Percentiles rank a stretch among this genome's conserved stretches.
Conservation (phyloP, 1,284 basidiomycete genomes). For the Wallemia hederae region DNA sequence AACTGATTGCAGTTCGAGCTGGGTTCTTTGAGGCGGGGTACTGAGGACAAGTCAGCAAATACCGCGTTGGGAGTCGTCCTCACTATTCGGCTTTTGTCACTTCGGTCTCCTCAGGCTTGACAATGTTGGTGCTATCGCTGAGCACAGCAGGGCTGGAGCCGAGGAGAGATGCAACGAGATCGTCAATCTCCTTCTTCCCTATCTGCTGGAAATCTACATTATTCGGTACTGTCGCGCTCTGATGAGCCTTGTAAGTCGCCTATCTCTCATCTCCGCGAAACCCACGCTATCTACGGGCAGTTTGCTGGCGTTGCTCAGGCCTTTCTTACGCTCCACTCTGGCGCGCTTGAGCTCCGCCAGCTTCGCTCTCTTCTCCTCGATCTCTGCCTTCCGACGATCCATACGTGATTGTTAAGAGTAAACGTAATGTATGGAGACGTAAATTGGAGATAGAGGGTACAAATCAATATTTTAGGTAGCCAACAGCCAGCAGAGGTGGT, state of each 20-base stretch:
- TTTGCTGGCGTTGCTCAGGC: slow-evolving; percentile 7
- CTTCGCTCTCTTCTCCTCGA: slow-evolving; percentile 69
- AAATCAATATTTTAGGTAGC: slow-evolving; percentile 17
- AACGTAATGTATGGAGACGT: background rate
- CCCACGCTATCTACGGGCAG: slow-evolving; percentile 23
- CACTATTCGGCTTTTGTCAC: slow-evolving; percentile 7
- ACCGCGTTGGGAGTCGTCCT: slow-evolving; percentile 2
- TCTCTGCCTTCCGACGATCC: slow-evolving; percentile 33
- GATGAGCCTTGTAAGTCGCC: background rate
- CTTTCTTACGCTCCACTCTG: slow-evolving; percentile 33
- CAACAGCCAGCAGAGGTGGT: slow-evolving; percentile 72
- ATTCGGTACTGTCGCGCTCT: background rate
- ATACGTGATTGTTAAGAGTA: background rate
- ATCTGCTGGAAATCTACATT: slow-evolving; percentile 12
- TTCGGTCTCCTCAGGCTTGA: slow-evolving; percentile 29
- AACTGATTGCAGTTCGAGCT: slow-evolving; percentile 50
- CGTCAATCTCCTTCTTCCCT: slow-evolving; percentile 28
- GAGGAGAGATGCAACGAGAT: slow-evolving; percentile 31
- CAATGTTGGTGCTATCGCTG: slow-evolving; percentile 20
- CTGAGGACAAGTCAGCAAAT: slow-evolving; percentile 3
- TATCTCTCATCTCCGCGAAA: slow-evolving; percentile 9
- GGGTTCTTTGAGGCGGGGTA: slow-evolving; percentile 24
- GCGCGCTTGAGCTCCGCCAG: slow-evolving; percentile 52
- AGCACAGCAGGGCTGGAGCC: slow-evolving; percentile 12
- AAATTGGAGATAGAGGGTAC: background rate